A percentile compares a stretch with the other conserved stretches of the same genome.
Evolutionary conservation across 495 filamentous ascomycete genomes (phyloP).

Genomic region (Neurospora tetrasperma): DNA sequence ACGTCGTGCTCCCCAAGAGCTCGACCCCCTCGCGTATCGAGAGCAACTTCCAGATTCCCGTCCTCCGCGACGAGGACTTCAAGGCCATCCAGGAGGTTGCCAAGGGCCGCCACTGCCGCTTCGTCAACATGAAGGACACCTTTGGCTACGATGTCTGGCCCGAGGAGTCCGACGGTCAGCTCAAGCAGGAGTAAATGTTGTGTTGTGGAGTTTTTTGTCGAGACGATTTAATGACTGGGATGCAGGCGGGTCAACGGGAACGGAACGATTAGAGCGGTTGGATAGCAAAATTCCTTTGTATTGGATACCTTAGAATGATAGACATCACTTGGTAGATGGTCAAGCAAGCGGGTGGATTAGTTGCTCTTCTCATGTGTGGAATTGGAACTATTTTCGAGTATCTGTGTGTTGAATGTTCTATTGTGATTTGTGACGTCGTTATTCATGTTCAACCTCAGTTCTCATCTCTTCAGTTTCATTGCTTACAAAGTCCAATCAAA

Average conservation of each 20-base stretch:
- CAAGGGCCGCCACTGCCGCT: slow-evolving; percentile 46
- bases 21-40: slow-evolving; percentile 56
- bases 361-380: background rate
- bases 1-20: slow-evolving; percentile 43
- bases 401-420: background rate
- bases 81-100: slow-evolving; percentile 31
- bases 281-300: background rate
- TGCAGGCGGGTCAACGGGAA: background rate
- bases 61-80: slow-evolving; percentile 31
- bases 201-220: background rate
- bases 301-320: background rate
- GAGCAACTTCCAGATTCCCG: slow-evolving; percentile 40
- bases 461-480: background rate
- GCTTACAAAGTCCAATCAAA: background rate
- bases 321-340: background rate
- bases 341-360: background rate
- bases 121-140: slow-evolving; percentile 73
- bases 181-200: background rate
- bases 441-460: no score
- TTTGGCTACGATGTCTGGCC: slow-evolving; percentile 44
- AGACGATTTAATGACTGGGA: background rate
- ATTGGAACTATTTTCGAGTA: background rate
- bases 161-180: slow-evolving; percentile 25
- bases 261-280: background rate
- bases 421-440: background rate